Evolutionary conservation across 371 early-diverging fungal species (phyloP).

Genomic region (Haplosporangium sp.): DNA sequence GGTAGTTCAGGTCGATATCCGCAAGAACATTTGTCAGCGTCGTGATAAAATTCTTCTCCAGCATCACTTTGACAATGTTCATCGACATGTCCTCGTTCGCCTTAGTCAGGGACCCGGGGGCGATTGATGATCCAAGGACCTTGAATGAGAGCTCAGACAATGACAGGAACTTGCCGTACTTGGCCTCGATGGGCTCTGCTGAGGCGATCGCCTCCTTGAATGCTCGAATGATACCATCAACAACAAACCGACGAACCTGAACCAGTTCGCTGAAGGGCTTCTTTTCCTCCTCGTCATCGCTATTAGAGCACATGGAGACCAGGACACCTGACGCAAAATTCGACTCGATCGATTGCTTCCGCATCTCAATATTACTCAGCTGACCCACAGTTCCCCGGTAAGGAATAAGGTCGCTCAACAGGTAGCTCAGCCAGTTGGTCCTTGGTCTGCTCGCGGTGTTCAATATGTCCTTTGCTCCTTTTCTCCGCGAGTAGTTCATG

Average conservation of each 20-base stretch:
- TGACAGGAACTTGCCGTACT: conserved; percentile 76
- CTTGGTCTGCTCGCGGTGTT: conserved; percentile 43
- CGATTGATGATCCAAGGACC: conserved; percentile 68
- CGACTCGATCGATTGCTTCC: conserved; percentile 72
- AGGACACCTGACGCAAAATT: conserved; percentile 73
- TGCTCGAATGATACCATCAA: conserved; percentile 70
- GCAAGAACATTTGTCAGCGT: conserved; percentile 81
- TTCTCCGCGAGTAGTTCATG: conserved; percentile 69
- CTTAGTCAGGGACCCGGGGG: conserved; percentile 52
- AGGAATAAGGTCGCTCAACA: conserved; percentile 73
- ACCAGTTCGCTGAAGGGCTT: conserved; percentile 65
- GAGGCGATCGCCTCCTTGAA: conserved; percentile 71
- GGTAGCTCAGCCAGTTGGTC: conserved; percentile 58
- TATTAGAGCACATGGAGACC: conserved; percentile 67
- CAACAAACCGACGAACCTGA: conserved; percentile 73
- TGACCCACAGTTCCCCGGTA: conserved; percentile 64
- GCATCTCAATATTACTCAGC: conserved; percentile 61
- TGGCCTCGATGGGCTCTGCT: conserved; percentile 63
- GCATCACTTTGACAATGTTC: conserved; percentile 83
- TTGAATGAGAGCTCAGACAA: conserved; percentile 80
- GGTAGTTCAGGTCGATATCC: conserved; percentile 92
- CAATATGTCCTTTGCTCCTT: conserved; percentile 57
- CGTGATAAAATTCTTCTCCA: conserved; percentile 90
- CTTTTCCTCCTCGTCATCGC: conserved; percentile 59
- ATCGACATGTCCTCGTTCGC: conserved; percentile 67